Conservation (phyloP, 2,329 filamentous ascomycete genomes). For the Colletotrichum plurivorum region DNA sequence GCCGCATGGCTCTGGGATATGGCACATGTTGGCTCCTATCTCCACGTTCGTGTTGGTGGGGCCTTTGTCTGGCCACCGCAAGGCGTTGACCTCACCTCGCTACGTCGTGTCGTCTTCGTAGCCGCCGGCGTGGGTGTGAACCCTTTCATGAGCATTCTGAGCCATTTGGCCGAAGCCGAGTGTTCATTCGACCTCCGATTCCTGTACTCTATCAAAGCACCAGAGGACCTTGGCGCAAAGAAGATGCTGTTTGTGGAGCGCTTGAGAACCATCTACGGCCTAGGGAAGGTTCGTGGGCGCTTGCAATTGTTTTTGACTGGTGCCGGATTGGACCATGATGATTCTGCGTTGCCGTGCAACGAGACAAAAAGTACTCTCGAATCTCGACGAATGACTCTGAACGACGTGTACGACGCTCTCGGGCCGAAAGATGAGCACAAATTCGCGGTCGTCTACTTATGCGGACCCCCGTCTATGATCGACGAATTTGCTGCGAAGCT, state of each 20-base stretch:
- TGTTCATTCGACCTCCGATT: conserved; percentile 63
- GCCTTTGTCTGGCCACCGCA: conserved; percentile 81
- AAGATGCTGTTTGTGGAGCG: conserved; percentile 67
- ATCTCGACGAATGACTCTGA: conserved; percentile 57
- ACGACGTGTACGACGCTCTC: conserved; percentile 59
- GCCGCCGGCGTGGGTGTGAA: conserved; percentile 90
- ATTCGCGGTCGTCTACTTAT: conserved; percentile 73
- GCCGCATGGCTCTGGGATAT: conserved; percentile 82
- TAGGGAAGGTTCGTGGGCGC: conserved; percentile 54
- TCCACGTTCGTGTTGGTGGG: conserved; percentile 82
- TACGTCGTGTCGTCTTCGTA: conserved; percentile 78
- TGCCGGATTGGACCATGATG: conserved; percentile 1
- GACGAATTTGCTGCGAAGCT: conserved; percentile 72
- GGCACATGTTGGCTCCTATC: conserved; percentile 60
- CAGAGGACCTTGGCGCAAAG: conserved; percentile 45
- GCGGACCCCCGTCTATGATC: conserved; percentile 78
- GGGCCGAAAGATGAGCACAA: conserved; percentile 49
- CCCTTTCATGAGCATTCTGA: conserved; percentile 81
- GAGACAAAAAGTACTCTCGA: conserved; percentile 48
- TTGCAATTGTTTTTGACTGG: conserved; percentile 65
- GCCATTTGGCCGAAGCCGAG: conserved; percentile 65
- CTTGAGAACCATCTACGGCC: conserved; percentile 57
- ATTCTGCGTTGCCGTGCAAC: conserved; percentile 7
- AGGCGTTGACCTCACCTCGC: conserved; percentile 55
- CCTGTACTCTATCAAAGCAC: conserved; percentile 71